phyloP scores from a whole-genome alignment of 129 eudicot species.

The Sambucus nigra region DNA sequence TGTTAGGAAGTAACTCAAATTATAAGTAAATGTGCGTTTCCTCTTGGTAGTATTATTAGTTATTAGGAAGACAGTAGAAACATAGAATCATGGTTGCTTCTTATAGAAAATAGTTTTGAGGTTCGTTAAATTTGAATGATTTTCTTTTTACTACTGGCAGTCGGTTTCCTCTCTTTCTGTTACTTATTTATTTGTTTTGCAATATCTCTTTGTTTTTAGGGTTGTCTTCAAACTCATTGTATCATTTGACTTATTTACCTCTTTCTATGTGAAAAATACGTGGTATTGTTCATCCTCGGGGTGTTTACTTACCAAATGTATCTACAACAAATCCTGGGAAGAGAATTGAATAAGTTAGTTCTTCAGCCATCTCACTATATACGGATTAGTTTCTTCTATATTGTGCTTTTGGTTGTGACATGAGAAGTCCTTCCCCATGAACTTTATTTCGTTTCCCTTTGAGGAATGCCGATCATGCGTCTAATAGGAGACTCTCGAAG shows the following conservation, averaged over 20 bases:
- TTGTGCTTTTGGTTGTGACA: constrained; percentile 92
- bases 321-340: constrained; percentile 93
- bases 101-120: no score
- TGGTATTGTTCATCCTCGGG: constrained; percentile 93
- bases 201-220: constrained; percentile 30
- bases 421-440: constrained; percentile 67
- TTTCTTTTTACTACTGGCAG: neutral
- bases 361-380: constrained; percentile 77
- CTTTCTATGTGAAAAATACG: constrained; percentile 89
- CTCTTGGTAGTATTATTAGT: no score
- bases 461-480: constrained; percentile 85
- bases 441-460: constrained; percentile 93
- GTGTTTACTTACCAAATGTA: constrained; percentile 81
- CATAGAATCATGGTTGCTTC: no score
- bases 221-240: constrained; percentile 99
- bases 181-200: constrained; percentile 16
- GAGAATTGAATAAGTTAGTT: constrained; percentile 80
- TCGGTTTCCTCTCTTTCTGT: neutral
- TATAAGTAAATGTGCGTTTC: no score
- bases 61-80: no score
- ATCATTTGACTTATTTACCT: constrained; percentile 93
- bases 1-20: no score
- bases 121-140: no score
- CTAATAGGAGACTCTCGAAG: constrained; percentile 84
- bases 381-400: constrained; percentile 85